These are phyloP conservation scores for Aspergillus sp. DNA, from an alignment of 2,329 filamentous ascomycete species.

Conservation along the genomic window DNA sequence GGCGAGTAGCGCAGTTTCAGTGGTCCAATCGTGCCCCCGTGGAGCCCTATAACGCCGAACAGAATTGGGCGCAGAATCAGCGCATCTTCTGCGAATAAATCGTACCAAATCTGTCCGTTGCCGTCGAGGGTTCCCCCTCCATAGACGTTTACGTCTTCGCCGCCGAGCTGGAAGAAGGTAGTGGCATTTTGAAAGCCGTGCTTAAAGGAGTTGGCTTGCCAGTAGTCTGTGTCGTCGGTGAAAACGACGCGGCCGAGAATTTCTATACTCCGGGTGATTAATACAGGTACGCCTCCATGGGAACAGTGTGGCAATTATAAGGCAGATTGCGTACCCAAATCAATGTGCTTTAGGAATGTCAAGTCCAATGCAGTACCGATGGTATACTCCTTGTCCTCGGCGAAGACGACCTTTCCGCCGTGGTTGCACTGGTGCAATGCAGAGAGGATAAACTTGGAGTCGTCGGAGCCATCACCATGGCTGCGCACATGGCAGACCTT, in stretches of 20 bases:
- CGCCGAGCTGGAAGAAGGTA: constrained; percentile 67
- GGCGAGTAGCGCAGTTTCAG: constrained; percentile 61
- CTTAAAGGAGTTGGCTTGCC: constrained; percentile 64
- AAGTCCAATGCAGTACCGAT: constrained; percentile 66
- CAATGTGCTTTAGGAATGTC: constrained; percentile 63
- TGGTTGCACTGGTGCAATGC: constrained; percentile 62
- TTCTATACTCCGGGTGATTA: constrained; percentile 36
- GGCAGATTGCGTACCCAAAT: constrained; percentile 49
- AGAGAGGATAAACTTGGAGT: constrained; percentile 53
- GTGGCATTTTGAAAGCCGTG: constrained; percentile 66
- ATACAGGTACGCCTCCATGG: background rate
- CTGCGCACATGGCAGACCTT: constrained; percentile 31
- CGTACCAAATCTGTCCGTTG: constrained; percentile 65
- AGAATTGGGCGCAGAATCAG: constrained; percentile 61
- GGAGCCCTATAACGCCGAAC: constrained; percentile 57
- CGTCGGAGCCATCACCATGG: constrained; percentile 42
- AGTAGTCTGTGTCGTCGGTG: constrained; percentile 67
- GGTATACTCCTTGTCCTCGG: constrained; percentile 56
- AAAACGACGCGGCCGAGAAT: constrained; percentile 63
- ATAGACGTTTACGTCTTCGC: constrained; percentile 66
- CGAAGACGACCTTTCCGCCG: constrained; percentile 62
- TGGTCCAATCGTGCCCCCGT: constrained; percentile 59
- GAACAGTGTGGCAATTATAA: background rate
- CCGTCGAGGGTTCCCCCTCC: constrained; percentile 65
- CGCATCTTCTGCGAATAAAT: constrained; percentile 58